Evolutionary conservation across 805 yeast species (phyloP).

Genomic region (Candida silvicultrix): DNA sequence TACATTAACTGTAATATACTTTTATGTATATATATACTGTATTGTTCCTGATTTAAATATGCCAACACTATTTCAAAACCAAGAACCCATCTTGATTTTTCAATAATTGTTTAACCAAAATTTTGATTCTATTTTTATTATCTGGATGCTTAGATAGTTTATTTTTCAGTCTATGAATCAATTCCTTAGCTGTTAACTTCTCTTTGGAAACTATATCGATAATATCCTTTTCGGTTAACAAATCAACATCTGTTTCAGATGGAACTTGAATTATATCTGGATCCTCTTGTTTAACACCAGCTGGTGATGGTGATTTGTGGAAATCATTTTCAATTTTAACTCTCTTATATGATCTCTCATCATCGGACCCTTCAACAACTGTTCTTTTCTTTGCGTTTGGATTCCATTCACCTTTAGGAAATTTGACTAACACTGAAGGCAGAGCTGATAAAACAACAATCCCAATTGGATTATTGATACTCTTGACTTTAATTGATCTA

Average conservation of each 20-base stretch:
- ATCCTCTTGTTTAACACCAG: not conserved
- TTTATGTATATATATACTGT: not conserved
- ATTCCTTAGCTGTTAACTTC: slow-evolving; percentile 48
- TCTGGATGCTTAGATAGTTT: slow-evolving; percentile 60
- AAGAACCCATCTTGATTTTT: slow-evolving; percentile 34
- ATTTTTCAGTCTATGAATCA: slow-evolving; percentile 52
- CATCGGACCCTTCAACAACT: slow-evolving; percentile 21
- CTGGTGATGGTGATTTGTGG: slow-evolving; percentile 8
- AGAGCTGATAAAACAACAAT: slow-evolving; percentile 61
- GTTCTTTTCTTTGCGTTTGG: slow-evolving; percentile 41
- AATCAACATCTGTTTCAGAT: slow-evolving; percentile 13
- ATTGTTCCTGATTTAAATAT: no score
- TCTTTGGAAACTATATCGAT: slow-evolving; percentile 47
- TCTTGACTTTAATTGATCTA: slow-evolving; percentile 34
- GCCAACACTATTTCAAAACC: slow-evolving; percentile 18
- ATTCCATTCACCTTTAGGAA: slow-evolving; percentile 84
- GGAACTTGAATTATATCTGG: slow-evolving; percentile 12
- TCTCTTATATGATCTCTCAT: slow-evolving; percentile 31
- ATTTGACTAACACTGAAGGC: slow-evolving; percentile 48
- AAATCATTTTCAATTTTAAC: slow-evolving; percentile 30
- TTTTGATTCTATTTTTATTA: slow-evolving; percentile 55
- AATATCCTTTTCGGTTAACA: slow-evolving; percentile 71
- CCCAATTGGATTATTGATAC: slow-evolving; percentile 42
- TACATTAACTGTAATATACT: not conserved
- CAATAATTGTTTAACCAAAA: slow-evolving; percentile 49